phyloP scores from a whole-genome alignment of 805 yeast genomes.

The Diddensiella caesifluorescens region DNA sequence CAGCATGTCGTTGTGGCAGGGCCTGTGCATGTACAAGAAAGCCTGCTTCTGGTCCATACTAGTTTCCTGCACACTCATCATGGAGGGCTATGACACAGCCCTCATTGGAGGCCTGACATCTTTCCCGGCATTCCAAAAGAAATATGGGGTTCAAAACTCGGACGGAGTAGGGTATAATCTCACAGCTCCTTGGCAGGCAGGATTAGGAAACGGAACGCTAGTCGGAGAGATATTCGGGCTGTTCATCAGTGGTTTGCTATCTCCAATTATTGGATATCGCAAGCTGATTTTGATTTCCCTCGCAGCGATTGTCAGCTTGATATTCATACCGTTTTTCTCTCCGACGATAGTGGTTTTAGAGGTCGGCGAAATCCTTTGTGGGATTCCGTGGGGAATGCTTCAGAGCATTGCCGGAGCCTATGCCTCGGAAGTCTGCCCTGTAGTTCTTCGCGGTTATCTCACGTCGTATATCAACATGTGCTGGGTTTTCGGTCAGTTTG shows the following conservation, averaged over 20 bases:
- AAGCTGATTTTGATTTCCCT: conserved; percentile 35
- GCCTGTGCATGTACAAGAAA: conserved; percentile 35
- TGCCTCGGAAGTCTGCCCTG: conserved; percentile 47
- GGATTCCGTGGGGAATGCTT: conserved; percentile 48
- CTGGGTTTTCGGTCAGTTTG: conserved; percentile 54
- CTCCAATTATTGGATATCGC: conserved; percentile 44
- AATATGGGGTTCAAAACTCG: conserved; percentile 34
- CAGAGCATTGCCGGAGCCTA: neutral
- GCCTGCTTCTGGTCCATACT: conserved; percentile 33
- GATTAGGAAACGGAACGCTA: conserved; percentile 21
- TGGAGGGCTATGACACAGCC: conserved; percentile 48
- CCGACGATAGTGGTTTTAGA: conserved; percentile 31
- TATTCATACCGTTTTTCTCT: conserved; percentile 42
- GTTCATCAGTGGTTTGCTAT: conserved; percentile 39
- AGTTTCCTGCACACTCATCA: conserved; percentile 40
- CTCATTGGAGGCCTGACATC: conserved; percentile 40
- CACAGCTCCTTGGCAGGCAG: conserved; percentile 23
- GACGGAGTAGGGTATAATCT: conserved; percentile 4
- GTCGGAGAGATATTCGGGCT: conserved; percentile 44
- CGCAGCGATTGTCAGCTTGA: conserved; percentile 32
- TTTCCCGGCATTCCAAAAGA: conserved; percentile 38
- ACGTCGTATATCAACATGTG: conserved; percentile 48
- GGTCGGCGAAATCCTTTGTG: conserved; percentile 35
- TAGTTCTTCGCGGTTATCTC: conserved; percentile 43
- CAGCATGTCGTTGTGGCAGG: conserved; percentile 26